Evolutionary conservation across 2,329 filamentous ascomycete genomes (phyloP), one percentile per base, ranked within the genome.

Genomic region (Cladophialophora yegresii): DNA sequence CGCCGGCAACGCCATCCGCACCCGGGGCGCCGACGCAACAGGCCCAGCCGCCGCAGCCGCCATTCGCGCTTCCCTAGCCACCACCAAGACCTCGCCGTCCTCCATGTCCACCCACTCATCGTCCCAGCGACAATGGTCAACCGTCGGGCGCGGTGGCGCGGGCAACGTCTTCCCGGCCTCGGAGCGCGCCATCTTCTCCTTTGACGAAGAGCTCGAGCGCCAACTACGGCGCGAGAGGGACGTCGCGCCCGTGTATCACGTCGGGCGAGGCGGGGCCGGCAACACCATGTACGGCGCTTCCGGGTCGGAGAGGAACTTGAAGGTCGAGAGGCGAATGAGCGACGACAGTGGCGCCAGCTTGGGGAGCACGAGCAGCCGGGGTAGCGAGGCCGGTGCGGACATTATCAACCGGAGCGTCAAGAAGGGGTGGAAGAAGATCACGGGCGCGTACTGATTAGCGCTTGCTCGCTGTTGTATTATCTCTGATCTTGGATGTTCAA

Each of bases 131-230:
- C 59, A 72, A 30, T 74, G 74, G 57, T 80, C 77, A 75, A 77
- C 71, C 32, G 77, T 79, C 40, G 83, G 84, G 63, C 82, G 83
- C 55, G 84, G 84, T 61, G 83, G 84, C 51, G 82, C 81, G 16
- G 84, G 84, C 67, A 86, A 85, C 73, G 77, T 85, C 67, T 80
- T 83, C 77, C 75, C 72, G 9, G 43, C 58, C 16, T 55, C 65
- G 66, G 83, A 87, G 70, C 80, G 84, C 47, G 80, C 83, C 72
- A 87, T 88, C 74, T 88, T 88, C 80, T 84, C 82, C 75, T 88
- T 88, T 76, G 86, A 88, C 74, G 86, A 88, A 77, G 86, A 88
- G 72, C 80, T 88, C 58, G 81, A 85, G 70, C 82, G 82, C 63
- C 82, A 86, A 65, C 77, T 84, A 67, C 80, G 82, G 62, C 78